phyloP scores from a whole-genome alignment of 345 rosid species.

The Aquilaria malaccensis region DNA sequence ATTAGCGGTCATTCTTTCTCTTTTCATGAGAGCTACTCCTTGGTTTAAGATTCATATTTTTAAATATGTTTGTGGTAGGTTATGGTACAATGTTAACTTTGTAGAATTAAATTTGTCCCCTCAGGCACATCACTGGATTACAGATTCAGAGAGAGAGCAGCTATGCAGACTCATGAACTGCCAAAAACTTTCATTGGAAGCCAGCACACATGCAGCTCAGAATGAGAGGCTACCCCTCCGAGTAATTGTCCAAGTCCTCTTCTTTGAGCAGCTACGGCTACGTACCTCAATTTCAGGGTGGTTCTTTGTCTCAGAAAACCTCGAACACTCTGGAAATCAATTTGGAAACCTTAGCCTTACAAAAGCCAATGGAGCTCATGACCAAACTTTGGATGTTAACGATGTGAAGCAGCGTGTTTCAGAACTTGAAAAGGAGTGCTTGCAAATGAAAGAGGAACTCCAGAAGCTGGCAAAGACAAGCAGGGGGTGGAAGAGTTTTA shows the following conservation, averaged over 20 bases:
- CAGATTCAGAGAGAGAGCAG: conserved; percentile 69
- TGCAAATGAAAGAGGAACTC: conserved; percentile 56
- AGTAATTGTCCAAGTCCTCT: conserved; percentile 71
- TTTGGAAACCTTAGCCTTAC: conserved; percentile 24
- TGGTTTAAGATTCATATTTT: too few relatives aligned
- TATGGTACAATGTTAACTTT: background rate
- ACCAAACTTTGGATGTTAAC: conserved; percentile 16
- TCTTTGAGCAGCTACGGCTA: conserved; percentile 70
- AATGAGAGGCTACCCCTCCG: conserved; percentile 76
- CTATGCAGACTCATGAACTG: conserved; percentile 75
- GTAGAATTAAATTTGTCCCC: conserved; percentile 5
- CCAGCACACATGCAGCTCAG: conserved; percentile 84
- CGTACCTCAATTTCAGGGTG: conserved; percentile 67
- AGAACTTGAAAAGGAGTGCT: conserved; percentile 67
- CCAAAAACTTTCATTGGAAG: conserved; percentile 78
- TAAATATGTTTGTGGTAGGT: too few relatives aligned
- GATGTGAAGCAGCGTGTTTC: conserved; percentile 47
- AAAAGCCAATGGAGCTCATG: conserved; percentile 15
- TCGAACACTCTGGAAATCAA: conserved; percentile 38
- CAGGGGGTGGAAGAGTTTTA: conserved; percentile 50
- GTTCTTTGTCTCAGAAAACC: conserved; percentile 64
- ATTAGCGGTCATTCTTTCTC: too few relatives aligned
- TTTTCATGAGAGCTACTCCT: too few relatives aligned
- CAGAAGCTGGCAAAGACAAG: conserved; percentile 50
- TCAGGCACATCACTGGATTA: conserved; percentile 80